Base-by-base conservation (phyloP, 2,329 filamentous ascomycete species). In the Huntiella omanensis region DNA sequence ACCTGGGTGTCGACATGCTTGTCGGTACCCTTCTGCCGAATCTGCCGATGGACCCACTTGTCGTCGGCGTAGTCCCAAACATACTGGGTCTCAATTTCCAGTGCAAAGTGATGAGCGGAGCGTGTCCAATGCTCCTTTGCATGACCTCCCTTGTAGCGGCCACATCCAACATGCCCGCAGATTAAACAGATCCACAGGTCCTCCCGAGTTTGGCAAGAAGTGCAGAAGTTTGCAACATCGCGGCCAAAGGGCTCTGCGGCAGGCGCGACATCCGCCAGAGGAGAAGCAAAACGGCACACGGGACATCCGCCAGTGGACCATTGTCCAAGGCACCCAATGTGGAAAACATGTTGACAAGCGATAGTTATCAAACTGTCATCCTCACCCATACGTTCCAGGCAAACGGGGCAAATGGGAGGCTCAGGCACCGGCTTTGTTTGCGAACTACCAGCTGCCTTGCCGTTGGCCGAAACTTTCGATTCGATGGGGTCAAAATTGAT, bases 31-130 rank as follows among this genome's bases (percentile, higher is more conserved):
- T 95, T 94, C 57, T 86, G 85, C 53, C 93, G 82, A 47, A 98
- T 93, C 44, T 96, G 75, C 7, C 91, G 80, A 61, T 98, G 91
- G 42, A 96, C 91, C 70, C 94, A 98, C 57, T 81, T 83, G 57
- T 98, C 91, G 4, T 84, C 86, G 0, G 83, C 84, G 53, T 98
- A 98, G 61, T 98, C 91, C 91, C 91, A 98, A 1, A 98, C 87
- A 55, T 94, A 81, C 59, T 98, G 88, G 1, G 86, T 93, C 51
- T 81, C 77, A 34, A 96, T 75, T 59, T 98, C 91, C 59, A 98
- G 82, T 19, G 86, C 82, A 58, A 94, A 98, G 52, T 82, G 83
- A 60, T 98, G 91, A 3, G 77, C 76, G 3, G 84, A 92, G 47
- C 83, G 73, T 61, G 92, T 86, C 75, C 85, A 95, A 61, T 95